A percentile compares a stretch with the other conserved stretches of the same genome.
phyloP scores from a whole-genome alignment of 169 alveolate species.

The Eimeria maxima region DNA sequence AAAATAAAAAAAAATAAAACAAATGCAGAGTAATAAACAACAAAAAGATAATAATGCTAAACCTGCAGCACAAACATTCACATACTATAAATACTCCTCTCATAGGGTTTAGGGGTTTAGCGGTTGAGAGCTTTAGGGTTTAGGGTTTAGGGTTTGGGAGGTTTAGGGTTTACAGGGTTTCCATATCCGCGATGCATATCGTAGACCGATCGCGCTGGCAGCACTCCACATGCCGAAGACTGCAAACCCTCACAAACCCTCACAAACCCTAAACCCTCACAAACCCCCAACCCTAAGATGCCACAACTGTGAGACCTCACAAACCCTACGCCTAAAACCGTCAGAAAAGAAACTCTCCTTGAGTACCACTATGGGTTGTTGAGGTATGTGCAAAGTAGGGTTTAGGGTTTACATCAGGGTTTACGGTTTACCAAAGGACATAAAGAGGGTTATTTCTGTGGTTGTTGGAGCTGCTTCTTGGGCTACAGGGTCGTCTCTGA shows the following conservation, averaged over 20 bases:
- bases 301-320: background rate
- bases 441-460: constrained; percentile 42
- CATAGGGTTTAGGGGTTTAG: constrained; percentile 46
- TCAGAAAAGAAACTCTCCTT: background rate
- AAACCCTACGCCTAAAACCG: background rate
- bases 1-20: background rate
- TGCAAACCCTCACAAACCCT: background rate
- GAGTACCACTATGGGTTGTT: background rate
- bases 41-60: background rate
- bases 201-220: constrained; percentile 28
- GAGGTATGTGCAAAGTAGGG: background rate
- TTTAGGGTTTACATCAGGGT: background rate
- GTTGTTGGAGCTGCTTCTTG: constrained; percentile 79
- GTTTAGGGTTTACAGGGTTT: constrained; percentile 42
- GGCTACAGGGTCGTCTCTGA: constrained; percentile 79
- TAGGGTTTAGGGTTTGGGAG: constrained; percentile 3
- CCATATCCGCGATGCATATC: constrained; percentile 38
- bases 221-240: constrained; percentile 34
- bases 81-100: background rate
- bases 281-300: background rate
- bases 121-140: constrained; percentile 6
- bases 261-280: background rate
- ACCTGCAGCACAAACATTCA: background rate
- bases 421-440: constrained; percentile 52
- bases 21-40: background rate